These are phyloP conservation scores for Globisporangium paroecandrum DNA, from an alignment of 352 stramenopile species.

Conservation along the genomic window DNA sequence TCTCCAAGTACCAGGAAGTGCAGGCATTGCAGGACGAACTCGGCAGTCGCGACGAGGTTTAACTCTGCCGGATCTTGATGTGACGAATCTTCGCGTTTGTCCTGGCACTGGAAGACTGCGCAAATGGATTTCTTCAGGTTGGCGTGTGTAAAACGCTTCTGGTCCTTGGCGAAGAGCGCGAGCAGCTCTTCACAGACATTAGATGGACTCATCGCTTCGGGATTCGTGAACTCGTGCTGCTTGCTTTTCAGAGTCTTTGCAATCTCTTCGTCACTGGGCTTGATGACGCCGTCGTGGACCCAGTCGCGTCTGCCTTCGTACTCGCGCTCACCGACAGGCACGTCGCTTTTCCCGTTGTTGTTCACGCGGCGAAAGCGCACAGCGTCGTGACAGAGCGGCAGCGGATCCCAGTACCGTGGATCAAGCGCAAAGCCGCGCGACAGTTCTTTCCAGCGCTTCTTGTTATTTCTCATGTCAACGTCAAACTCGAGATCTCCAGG, in stretches of 20 bases:
- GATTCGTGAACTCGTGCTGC: constrained; percentile 31
- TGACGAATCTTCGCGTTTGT: not conserved
- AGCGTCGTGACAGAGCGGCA: constrained; percentile 42
- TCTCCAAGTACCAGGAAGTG: constrained; percentile 18
- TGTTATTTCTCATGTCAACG: not conserved
- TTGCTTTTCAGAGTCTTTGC: constrained; percentile 18
- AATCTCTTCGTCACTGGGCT: constrained; percentile 34
- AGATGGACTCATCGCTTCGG: constrained; percentile 20
- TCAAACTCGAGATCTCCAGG: constrained; percentile 18
- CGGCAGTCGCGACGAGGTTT: not conserved
- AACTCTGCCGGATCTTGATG: not conserved
- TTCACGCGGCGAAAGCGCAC: constrained; percentile 47
- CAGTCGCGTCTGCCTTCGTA: constrained; percentile 48
- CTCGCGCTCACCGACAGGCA: constrained; percentile 28
- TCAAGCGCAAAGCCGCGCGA: constrained; percentile 64
- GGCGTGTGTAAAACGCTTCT: constrained; percentile 28
- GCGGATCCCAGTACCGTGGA: constrained; percentile 53
- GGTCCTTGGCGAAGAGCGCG: constrained; percentile 20
- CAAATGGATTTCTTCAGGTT: constrained; percentile 41
- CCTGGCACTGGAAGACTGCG: constrained; percentile 25
- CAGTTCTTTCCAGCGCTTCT: constrained; percentile 39
- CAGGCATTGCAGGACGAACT: constrained; percentile 23
- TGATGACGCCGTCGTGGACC: constrained; percentile 46
- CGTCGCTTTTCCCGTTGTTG: constrained; percentile 21
- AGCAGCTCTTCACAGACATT: constrained; percentile 34